phyloP scores from a whole-genome alignment of 1,284 basidiomycete species.

The Pisolithus thermaeus region DNA sequence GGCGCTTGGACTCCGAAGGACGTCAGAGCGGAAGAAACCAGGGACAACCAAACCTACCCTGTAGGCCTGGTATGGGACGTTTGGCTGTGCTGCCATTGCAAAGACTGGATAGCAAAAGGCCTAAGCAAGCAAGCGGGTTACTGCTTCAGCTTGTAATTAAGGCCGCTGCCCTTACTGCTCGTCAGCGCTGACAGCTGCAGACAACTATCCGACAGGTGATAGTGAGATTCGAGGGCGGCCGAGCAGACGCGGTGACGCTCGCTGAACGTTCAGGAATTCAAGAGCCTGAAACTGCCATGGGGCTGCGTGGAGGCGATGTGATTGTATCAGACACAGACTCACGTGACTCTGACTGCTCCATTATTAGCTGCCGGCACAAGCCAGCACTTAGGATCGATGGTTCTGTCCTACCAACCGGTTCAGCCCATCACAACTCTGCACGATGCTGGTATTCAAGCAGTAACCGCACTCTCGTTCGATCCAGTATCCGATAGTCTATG shows the following conservation, averaged over 20 bases:
- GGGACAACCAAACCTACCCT: conserved; percentile 38
- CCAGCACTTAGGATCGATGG: conserved; percentile 28
- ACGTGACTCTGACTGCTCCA: not conserved
- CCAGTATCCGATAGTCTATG: conserved; percentile 87
- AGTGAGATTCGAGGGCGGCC: no score
- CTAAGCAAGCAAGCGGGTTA: no score
- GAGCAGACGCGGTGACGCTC: no score
- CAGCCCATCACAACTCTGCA: conserved; percentile 33
- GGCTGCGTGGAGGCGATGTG: no score
- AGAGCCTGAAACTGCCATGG: no score
- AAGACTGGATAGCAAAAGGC: not conserved
- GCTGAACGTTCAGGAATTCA: no score
- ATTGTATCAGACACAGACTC: no score
- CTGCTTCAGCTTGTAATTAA: no score
- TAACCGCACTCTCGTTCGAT: conserved; percentile 82
- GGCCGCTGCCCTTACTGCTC: no score
- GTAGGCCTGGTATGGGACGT: conserved; percentile 71
- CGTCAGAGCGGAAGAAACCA: conserved; percentile 8
- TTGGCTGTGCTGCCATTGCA: conserved; percentile 13
- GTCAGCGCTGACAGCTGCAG: no score
- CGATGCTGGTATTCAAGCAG: conserved; percentile 43
- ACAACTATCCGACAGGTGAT: no score
- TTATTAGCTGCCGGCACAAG: not conserved
- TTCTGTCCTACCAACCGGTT: conserved; percentile 34
- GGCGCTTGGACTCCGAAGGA: conserved; percentile 56